Base-by-base conservation (phyloP, 495 filamentous ascomycete genomes). In the Xylaria cubensis region DNA sequence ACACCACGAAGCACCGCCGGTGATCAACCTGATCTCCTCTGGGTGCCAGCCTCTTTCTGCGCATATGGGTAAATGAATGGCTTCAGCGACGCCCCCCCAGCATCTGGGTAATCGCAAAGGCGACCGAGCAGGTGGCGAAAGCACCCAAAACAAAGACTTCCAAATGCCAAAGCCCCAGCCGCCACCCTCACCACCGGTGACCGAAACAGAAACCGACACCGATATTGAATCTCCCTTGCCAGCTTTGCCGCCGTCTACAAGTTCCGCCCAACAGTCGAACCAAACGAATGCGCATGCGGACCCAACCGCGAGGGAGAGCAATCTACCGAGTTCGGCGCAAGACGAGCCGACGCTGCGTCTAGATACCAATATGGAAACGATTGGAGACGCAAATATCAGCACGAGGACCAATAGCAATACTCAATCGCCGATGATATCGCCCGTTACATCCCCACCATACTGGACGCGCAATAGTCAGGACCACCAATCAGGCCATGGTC, bases 371-470 rank as follows among this genome's bases (percentile, higher is more conserved):
- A 64, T 53, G 59, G 69, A 64, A 10, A 48, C 17, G 1, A 63
- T 9, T 17, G 24, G n/a, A 21, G 21, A 19, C 29, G 24, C 36
- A 64, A 56, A n/a, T 32, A 48, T 9, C 6, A 48, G 34, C 34
- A 34, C 44, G 1, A 36, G n/a, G 1, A 19, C 46, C 53, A 56
- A 53, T 9, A 53, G 39, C 2, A 42, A 56, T 51, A 6, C 46
- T 17, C 55, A 51, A 29, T 61, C 71, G 42, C 32, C 64, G 9
- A 29, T 50, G 55, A 41, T 46, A 32, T 73, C 76, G 51, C 62
- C 76, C 10, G 48, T 78, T 12, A 71, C 76, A 32, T 76, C 76
- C 13, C 80, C 70, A 19, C 80, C 80, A 5, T 82, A 82, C 67
- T 82, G 80, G 80, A 71, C 75, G n/a, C 74, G 73, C 32, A 67